Evolutionary conservation across 768 basidiomycete genomes (phyloP), one percentile per base, ranked within the genome.

Genomic region (Tricholoma sp.): DNA sequence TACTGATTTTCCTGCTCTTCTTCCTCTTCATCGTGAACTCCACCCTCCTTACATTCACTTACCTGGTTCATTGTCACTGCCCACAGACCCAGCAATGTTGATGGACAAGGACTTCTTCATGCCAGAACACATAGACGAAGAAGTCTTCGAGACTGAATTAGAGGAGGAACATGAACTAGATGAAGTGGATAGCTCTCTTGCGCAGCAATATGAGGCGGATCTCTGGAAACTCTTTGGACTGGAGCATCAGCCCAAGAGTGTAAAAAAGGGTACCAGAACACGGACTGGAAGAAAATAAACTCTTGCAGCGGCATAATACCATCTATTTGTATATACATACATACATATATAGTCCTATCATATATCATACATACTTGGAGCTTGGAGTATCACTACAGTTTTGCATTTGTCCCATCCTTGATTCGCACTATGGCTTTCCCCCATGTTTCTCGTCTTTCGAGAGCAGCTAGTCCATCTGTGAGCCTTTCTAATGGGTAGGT

Each of bases 361-460:
- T n/a, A n/a, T n/a, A n/a, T n/a, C 7, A 18, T 6, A 42, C n/a
- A 34, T 8, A 4, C 17, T 17, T 20, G 15, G 6, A 45, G 34
- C 17, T 17, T 20, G 15, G 6, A 45, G 42, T 24, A 47, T 31
- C 8, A 12, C 39, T 62, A 66, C 20, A 66, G 47, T 59, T 58
- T 65, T 33, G 61, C 58, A 10, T 52, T 39, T 13, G 44, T 50
- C 41, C 60, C 65, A 6, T 60, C 58, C 33, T 75, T 79, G 49
- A 98, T 68, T 50, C 75, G 77, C 7, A 91, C 80, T 24, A 95
- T 75, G 0, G 79, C 89, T 66, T 98, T 98, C 0, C 96, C 96
- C 91, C 94, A 98, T 4, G 94, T 95, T 72, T 91, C 82, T 59
- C 96, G 76, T 47, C 75, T 76, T 65, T 94, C 94, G 17, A 98